Evolutionary conservation across 2,329 filamentous ascomycete genomes (phyloP).

Genomic region (Knufia petricola): DNA sequence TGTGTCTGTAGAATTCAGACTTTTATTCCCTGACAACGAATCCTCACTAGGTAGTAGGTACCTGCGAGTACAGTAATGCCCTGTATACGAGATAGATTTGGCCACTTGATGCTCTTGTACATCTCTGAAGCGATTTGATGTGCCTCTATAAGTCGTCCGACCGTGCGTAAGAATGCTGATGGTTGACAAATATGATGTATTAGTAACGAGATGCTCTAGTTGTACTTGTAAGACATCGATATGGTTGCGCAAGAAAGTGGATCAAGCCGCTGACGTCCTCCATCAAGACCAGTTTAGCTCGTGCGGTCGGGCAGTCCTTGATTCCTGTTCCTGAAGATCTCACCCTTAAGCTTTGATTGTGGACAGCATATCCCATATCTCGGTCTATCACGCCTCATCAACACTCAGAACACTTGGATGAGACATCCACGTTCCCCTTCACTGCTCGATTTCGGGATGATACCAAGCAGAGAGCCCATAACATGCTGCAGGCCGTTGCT

Average conservation of each 20-base stretch:
- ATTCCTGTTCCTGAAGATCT: conserved; percentile 3
- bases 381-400: not conserved
- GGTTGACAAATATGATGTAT: too few species aligned
- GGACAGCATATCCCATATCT: not conserved
- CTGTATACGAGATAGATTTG: too few species aligned
- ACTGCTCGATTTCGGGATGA: not conserved
- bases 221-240: not conserved
- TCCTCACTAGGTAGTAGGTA: too few species aligned
- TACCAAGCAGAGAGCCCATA: not conserved
- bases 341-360: not conserved
- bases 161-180: too few species aligned
- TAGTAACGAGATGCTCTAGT: not conserved
- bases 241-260: not conserved
- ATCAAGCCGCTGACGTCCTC: not conserved
- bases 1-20: too few species aligned
- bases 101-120: too few species aligned
- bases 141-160: too few species aligned
- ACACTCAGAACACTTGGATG: not conserved
- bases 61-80: too few species aligned
- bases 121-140: too few species aligned
- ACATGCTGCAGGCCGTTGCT: not conserved
- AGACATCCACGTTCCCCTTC: not conserved
- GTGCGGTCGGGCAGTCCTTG: not conserved
- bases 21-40: too few species aligned
- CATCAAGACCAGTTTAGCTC: not conserved